Base-by-base conservation (phyloP, 768 basidiomycete genomes). In the Rhodotorula sphaerocarpa region DNA sequence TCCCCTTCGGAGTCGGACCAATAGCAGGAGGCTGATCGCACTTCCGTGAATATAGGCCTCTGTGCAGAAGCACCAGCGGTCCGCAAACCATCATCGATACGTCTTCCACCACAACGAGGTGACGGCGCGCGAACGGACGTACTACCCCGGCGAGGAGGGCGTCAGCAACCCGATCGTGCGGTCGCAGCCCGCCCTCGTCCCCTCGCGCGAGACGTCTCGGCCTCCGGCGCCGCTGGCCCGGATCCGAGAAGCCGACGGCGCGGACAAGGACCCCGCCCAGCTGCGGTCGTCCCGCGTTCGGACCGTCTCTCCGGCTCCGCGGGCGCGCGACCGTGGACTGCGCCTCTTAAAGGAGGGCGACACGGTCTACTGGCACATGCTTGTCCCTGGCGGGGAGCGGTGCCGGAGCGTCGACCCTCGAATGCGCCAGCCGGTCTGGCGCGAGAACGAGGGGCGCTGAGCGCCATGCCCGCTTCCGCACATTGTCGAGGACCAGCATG, bases 1-100 rank as follows among this genome's bases (percentile, higher is more conserved):
- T 14, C 12, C 2, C 5, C 21, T 16, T 3, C 25, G 30, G 28
- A 25, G 48, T n/a, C 34, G 23, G 11, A 2, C 6, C 6, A 11
- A 28, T 15, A n/a, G n/a, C n/a, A n/a, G n/a, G n/a, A n/a, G n/a
- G n/a, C n/a, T n/a, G n/a, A n/a, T n/a, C n/a, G n/a, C n/a, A n/a
- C n/a, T n/a, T n/a, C n/a, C 42, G 23, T 79, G 9, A 82, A 80
- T n/a, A 20, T 31, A 51, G 50, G 61, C 55, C 25, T 64, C 53
- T 23, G 85, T 85, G 0, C 54, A 53, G 18, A 59, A 50, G 30
- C 59, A 67, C 39, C 52, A 57, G 74, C 82, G 86, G 61, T 79
- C 83, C 12, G 87, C 87, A 28, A 90, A 89, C 74, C 86, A 87
- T 14, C 87, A 89, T 74, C 83, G 87, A 34, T 90, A 87, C 74